Evolutionary conservation across 345 rosid species (phyloP).

Genomic region (Syzygium grande): DNA sequence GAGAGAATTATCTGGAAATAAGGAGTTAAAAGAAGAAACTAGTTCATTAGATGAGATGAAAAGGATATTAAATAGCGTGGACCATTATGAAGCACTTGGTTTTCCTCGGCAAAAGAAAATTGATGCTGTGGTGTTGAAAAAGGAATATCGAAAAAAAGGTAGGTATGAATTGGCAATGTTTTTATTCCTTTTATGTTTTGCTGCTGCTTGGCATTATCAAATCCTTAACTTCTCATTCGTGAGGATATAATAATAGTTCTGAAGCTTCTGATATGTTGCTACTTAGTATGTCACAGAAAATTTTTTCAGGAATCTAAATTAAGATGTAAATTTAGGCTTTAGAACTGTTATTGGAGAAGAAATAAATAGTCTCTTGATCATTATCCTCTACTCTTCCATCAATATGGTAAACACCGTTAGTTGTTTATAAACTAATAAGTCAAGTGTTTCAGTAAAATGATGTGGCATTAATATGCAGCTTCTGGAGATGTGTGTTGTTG

Average conservation of each 20-base stretch:
- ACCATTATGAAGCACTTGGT: conserved; percentile 87
- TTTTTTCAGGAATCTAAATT: background rate
- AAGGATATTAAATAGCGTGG: conserved; percentile 60
- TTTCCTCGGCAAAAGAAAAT: conserved; percentile 62
- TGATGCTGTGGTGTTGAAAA: conserved; percentile 53
- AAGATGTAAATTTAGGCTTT: background rate
- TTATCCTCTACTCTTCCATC: background rate
- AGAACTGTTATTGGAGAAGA: background rate
- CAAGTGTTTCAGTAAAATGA: background rate
- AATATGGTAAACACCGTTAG: background rate
- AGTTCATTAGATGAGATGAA: conserved; percentile 75
- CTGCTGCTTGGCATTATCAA: background rate
- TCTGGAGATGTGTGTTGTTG: background rate
- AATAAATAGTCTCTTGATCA: background rate
- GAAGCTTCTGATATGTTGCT: background rate
- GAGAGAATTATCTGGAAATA: conserved; percentile 37
- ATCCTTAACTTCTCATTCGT: background rate
- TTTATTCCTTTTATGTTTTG: background rate
- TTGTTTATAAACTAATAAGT: background rate
- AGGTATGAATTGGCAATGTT: background rate
- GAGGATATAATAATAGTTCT: background rate
- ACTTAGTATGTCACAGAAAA: background rate
- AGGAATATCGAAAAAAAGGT: conserved; percentile 94
- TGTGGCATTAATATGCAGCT: background rate
- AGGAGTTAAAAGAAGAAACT: conserved; percentile 40